A percentile compares a stretch with the other conserved stretches of the same genome.
Conservation (phyloP, 768 basidiomycete genomes). For the Guyanaporus albipodus region DNA sequence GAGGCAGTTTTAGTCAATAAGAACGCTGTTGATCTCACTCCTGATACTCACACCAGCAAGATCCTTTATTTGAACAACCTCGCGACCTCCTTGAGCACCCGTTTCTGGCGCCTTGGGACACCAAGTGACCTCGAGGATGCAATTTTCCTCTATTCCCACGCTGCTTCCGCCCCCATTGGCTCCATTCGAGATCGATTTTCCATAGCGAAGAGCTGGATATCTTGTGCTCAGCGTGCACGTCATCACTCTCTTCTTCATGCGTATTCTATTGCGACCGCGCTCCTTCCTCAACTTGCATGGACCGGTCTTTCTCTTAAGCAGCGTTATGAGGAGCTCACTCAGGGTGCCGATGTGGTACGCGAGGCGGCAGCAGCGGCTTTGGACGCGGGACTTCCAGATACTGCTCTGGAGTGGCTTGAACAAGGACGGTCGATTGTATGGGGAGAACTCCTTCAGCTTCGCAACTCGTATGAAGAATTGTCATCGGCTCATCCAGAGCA, state of each 20-base stretch:
- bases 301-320: not conserved
- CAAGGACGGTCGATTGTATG: slow-evolving; percentile 9
- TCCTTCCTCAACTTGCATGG: not conserved
- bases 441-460: not conserved
- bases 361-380: slow-evolving; percentile 2
- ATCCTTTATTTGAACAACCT: not conserved
- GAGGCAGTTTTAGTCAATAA: not conserved
- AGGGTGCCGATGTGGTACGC: not conserved
- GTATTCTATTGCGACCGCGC: not conserved
- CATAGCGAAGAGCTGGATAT: not conserved
- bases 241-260: not conserved
- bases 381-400: not conserved
- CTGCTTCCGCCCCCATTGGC: not conserved
- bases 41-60: not conserved
- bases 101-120: not conserved
- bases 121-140: not conserved
- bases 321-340: not conserved
- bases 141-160: not conserved
- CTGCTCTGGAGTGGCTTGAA: slow-evolving; percentile 11
- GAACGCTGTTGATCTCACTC: not conserved
- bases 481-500: not conserved
- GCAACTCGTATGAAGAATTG: slow-evolving; percentile 4
- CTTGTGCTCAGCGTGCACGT: not conserved
- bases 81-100: not conserved
- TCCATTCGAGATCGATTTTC: not conserved